Percentiles rank a stretch among this genome's conserved stretches.
These are phyloP conservation scores for Chalaropsis ovoidea DNA, from an alignment of 2,329 filamentous ascomycete species.

Conservation along the genomic window DNA sequence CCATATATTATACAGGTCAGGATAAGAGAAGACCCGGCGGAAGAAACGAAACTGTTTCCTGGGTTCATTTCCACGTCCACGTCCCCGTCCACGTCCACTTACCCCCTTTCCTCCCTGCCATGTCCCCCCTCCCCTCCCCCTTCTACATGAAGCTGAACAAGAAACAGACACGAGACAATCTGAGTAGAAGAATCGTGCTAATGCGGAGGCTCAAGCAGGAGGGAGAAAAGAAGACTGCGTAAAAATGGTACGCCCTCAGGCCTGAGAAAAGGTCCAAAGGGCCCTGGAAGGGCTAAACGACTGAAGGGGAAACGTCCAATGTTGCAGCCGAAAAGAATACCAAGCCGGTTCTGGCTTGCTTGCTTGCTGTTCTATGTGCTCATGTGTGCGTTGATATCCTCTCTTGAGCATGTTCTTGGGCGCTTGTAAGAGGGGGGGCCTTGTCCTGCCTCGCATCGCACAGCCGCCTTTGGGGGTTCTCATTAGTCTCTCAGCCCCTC, in stretches of 20 bases:
- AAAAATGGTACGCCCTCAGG: not conserved
- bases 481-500: not conserved
- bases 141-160: not conserved
- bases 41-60: slow-evolving; percentile 11
- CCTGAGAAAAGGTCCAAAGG: not conserved
- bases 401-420: no score
- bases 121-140: not conserved
- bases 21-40: not conserved
- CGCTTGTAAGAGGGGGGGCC: no score
- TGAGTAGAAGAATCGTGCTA: not conserved
- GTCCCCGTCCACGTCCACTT: not conserved
- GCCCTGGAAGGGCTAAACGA: not conserved
- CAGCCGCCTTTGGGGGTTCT: no score
- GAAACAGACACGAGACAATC: slow-evolving; percentile 12
- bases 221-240: not conserved
- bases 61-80: not conserved
- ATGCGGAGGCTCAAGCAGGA: not conserved
- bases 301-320: slow-evolving; percentile 3
- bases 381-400: no score
- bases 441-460: no score
- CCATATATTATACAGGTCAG: no score
- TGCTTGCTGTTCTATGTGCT: no score
- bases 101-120: not conserved
- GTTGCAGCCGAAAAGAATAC: not conserved
- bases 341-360: no score